Evolutionary conservation across 2,329 filamentous ascomycete genomes (phyloP), one percentile per base, ranked within the genome.

Genomic region (Magnaporthales sp.): DNA sequence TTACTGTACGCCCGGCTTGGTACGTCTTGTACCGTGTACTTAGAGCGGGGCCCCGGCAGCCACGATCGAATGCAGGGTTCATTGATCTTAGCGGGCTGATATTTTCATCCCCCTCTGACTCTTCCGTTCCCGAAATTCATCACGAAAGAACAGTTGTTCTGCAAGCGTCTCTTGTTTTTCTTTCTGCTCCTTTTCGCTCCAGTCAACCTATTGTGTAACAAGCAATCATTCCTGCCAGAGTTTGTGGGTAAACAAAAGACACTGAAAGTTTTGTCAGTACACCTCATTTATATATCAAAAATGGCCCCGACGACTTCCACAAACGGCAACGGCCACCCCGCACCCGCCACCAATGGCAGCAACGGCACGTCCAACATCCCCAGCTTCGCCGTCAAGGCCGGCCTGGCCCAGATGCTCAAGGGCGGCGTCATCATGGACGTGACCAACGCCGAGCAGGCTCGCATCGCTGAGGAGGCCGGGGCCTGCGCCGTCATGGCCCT

Each of bases 401-500:
- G 94, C 68, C 84, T 99, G 70, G 95, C 95, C 27, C 91, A 96
- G 80, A 99, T 99, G 95, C 84, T 98, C 80, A 97, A 98, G 85
- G 95, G 95, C 77, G 95, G 95, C 74, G 95, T 99, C 71, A 99
- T 99, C 80, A 99, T 99, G 95, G 95, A 99, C 80, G 95, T 98
- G 67, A 92, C 96, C 70, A 92, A 94, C 77, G 91, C 93, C 29
- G 91, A 92, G 75, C 93, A 96, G 83, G 93, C 95, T 69, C 92
- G 92, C 80, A 97, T 99, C 77, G 95, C 95, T 76, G 95, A 99
- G 80, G 93, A 98, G 78, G 93, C 95, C 69, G 95, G 95, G 69
- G 95, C 95, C 69, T 91, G 89, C 72, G 95, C 95, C 75, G 95
- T 99, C 82, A 99, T 99, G 95, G 95, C 95, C 54, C 89, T 99